A percentile compares a stretch with the other conserved stretches of the same genome.
Evolutionary conservation across 371 early-diverging fungal species (phyloP).

Genomic region (Mucor lusitanicus): DNA sequence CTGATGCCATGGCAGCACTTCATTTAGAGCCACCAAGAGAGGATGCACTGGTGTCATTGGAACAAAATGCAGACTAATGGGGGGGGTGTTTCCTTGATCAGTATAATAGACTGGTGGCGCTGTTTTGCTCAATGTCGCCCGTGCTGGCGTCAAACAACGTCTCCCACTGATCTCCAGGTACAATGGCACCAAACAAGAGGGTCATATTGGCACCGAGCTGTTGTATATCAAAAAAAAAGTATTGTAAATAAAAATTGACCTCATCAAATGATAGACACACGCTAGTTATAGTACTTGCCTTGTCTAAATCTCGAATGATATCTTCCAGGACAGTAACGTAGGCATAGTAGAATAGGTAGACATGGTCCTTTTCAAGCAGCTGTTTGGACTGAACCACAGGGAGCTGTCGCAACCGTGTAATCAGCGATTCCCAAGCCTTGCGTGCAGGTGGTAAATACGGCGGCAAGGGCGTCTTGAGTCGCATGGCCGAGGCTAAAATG

Average conservation of each 20-base stretch:
- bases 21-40: conserved; percentile 31
- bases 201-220: conserved; percentile 46
- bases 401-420: conserved; percentile 50
- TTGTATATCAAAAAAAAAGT: not conserved
- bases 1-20: conserved; percentile 10
- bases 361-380: conserved; percentile 27
- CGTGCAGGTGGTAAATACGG: conserved; percentile 75
- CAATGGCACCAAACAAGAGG: conserved; percentile 45
- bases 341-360: conserved; percentile 78
- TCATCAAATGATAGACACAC: no score
- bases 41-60: conserved; percentile 3
- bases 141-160: conserved; percentile 30
- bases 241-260: no score
- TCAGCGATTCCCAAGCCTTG: conserved; percentile 47
- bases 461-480: conserved; percentile 83
- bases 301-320: conserved; percentile 75
- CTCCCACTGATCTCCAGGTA: conserved; percentile 46
- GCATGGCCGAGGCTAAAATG: conserved; percentile 75
- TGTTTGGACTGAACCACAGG: conserved; percentile 58
- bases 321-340: conserved; percentile 78
- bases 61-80: conserved; percentile 2
- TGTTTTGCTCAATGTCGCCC: conserved; percentile 17
- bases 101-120: not conserved
- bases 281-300: conserved; percentile 26
- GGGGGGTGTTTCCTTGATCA: not conserved